Evolutionary conservation across 1,284 basidiomycete species (phyloP).

Genomic region (Xerocomus amazonicus): DNA sequence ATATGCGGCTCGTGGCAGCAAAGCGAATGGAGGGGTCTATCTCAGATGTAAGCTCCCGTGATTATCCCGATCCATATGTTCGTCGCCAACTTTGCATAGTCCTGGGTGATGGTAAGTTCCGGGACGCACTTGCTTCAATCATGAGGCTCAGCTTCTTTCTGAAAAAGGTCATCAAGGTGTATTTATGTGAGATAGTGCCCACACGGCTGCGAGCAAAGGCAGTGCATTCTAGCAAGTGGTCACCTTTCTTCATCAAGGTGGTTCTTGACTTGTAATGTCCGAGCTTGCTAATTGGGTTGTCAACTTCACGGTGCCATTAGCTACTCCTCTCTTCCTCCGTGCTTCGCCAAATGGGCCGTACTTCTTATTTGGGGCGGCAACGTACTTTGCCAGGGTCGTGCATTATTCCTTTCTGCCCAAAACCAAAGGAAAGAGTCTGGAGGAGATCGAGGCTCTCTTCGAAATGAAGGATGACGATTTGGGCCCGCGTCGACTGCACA

Average conservation of each 20-base stretch:
- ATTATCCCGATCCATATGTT: constrained; percentile 49
- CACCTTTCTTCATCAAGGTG: constrained; percentile 32
- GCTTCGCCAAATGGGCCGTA: constrained; percentile 40
- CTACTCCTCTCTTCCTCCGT: constrained; percentile 2
- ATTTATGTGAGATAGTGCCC: constrained; percentile 32
- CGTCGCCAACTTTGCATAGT: constrained; percentile 35
- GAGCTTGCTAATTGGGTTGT: constrained; percentile 11
- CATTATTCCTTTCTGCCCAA: constrained; percentile 41
- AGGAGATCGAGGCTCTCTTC: constrained; percentile 40
- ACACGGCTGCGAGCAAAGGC: constrained; percentile 32
- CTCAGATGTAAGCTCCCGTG: constrained; percentile 30
- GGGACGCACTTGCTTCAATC: background rate
- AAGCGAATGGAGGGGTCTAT: constrained; percentile 21
- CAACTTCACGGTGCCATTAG: constrained; percentile 1
- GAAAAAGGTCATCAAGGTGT: constrained; percentile 30
- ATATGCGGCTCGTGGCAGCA: constrained; percentile 39
- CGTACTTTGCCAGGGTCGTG: constrained; percentile 37
- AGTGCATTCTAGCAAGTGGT: constrained; percentile 39
- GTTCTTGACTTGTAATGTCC: constrained; percentile 17
- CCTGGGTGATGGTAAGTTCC: constrained; percentile 30
- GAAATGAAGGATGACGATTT: constrained; percentile 19
- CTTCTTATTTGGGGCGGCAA: constrained; percentile 44
- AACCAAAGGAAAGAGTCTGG: constrained; percentile 42
- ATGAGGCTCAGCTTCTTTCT: background rate
- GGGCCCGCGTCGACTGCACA: background rate